These are phyloP conservation scores for Oryza nivara DNA, from an alignment of 176 grass and related monocot species.

Conservation along the genomic window DNA sequence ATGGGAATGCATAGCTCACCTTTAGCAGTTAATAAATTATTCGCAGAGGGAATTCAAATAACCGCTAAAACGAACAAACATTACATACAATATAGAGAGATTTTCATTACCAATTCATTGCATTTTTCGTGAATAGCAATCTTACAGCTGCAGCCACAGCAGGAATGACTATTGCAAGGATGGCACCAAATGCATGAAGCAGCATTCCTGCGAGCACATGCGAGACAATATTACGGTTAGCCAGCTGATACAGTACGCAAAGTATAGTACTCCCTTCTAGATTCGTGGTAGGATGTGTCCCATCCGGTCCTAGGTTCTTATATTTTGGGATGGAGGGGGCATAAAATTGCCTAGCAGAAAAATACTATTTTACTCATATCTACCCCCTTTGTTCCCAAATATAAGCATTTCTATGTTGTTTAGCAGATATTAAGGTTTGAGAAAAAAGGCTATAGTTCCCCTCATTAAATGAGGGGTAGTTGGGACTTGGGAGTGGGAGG, in stretches of 20 bases:
- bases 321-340: no score
- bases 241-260: background rate
- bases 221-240: conserved; percentile 35
- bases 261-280: background rate
- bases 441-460: no score
- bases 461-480: no score
- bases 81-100: conserved; percentile 10
- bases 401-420: no score
- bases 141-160: conserved; percentile 71
- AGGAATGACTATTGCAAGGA: conserved; percentile 81
- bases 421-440: no score
- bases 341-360: conserved; percentile 20
- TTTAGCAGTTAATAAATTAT: background rate
- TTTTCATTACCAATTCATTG: conserved; percentile 94
- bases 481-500: no score
- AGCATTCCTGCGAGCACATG: conserved; percentile 76
- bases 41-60: conserved; percentile 18
- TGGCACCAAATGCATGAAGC: conserved; percentile 72
- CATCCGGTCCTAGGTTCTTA: no score
- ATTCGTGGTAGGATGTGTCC: no score
- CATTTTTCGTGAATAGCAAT: conserved; percentile 86
- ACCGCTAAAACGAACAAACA: background rate
- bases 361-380: conserved; percentile 34
- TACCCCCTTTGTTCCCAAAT: background rate
- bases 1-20: conserved; percentile 2